Conservation (phyloP, 345 rosid genomes). For the Lagerstroemia speciosa region DNA sequence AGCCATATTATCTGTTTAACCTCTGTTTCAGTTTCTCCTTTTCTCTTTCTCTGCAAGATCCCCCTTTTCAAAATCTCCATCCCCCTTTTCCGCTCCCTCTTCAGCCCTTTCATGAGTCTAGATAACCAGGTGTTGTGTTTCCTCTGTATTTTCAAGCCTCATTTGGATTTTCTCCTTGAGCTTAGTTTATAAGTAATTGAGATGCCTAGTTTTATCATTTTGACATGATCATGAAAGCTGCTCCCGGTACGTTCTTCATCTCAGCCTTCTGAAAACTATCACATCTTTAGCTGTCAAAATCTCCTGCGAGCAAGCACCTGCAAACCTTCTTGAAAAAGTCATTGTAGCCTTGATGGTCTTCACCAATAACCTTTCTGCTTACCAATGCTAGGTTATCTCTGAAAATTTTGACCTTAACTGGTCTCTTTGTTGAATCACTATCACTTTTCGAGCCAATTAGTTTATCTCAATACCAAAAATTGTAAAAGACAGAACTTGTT, state of each 20-base stretch:
- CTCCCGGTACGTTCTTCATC: not conserved
- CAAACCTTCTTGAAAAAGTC: not conserved
- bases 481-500: not conserved
- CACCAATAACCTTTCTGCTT: not conserved
- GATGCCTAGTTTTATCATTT: not conserved
- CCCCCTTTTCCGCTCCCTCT: not conserved
- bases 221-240: not conserved
- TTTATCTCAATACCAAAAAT: not conserved
- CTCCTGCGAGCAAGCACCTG: not conserved
- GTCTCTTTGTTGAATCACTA: not conserved
- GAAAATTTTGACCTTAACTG: not conserved
- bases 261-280: not conserved
- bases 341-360: not conserved
- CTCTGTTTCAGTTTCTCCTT: not conserved
- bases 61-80: not conserved
- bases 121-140: not conserved
- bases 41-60: not conserved
- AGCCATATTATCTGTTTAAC: not conserved
- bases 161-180: not conserved
- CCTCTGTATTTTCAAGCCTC: not conserved
- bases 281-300: not conserved
- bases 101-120: not conserved
- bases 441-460: not conserved
- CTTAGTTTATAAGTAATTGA: not conserved
- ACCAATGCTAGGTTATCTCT: not conserved